These are phyloP conservation scores for Vanilla planifolia DNA, from an alignment of 106 monocot species.

Conservation along the genomic window DNA sequence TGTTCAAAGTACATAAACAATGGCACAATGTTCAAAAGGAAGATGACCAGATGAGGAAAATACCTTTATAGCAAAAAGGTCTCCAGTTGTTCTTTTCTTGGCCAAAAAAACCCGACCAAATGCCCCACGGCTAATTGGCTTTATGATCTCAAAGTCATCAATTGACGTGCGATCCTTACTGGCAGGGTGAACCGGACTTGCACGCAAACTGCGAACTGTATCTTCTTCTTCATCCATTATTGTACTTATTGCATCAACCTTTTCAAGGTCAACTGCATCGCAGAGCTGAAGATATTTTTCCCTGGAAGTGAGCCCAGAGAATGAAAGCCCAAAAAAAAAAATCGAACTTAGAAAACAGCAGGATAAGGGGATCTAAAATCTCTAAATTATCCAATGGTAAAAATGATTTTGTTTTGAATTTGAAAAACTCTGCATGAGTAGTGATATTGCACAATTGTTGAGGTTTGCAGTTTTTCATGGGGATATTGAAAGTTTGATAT, in stretches of 20 bases:
- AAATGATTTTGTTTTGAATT: too few relatives aligned
- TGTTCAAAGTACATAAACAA: too few relatives aligned
- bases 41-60: too few relatives aligned
- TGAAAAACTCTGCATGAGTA: too few relatives aligned
- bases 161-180: constrained; percentile 87
- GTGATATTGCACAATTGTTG: too few relatives aligned
- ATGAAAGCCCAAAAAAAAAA: constrained; percentile 9
- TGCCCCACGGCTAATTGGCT: constrained; percentile 97
- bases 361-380: too few relatives aligned
- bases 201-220: constrained; percentile 76
- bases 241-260: constrained; percentile 70
- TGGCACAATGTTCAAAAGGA: too few relatives aligned
- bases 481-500: too few relatives aligned
- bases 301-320: too few relatives aligned
- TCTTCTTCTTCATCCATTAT: constrained; percentile 95
- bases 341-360: constrained; percentile 5
- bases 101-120: constrained; percentile 99
- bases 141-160: constrained; percentile 99
- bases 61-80: constrained; percentile 99
- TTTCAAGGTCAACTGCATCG: constrained; percentile 83
- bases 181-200: constrained; percentile 79
- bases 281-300: constrained; percentile 97
- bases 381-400: too few relatives aligned
- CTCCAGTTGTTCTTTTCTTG: constrained; percentile 97
- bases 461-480: too few relatives aligned